Conservation (phyloP, 495 filamentous ascomycete genomes). For the Podospora tetraspora region DNA sequence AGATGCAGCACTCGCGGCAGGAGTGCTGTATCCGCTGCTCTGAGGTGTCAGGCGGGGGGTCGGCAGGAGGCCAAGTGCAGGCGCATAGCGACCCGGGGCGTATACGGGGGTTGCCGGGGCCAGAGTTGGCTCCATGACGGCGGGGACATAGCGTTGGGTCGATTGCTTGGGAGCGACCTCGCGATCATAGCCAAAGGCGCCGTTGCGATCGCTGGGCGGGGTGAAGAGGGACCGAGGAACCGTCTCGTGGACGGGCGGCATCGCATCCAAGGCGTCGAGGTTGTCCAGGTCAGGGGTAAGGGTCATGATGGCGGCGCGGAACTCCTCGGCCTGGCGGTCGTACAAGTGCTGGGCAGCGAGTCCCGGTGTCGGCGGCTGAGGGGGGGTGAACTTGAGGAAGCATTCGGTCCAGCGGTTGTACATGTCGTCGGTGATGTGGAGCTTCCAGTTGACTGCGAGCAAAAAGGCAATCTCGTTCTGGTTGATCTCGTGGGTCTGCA, state of each 20-base stretch:
- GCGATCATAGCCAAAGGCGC: constrained; percentile 29
- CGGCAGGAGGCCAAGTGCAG: constrained; percentile 60
- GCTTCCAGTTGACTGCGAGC: constrained; percentile 82
- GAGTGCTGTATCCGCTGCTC: constrained; percentile 67
- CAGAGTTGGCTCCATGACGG: constrained; percentile 57
- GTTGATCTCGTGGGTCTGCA: constrained; percentile 88
- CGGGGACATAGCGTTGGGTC: constrained; percentile 41
- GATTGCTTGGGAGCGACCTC: constrained; percentile 42
- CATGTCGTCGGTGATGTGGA: constrained; percentile 81
- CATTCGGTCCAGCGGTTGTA: constrained; percentile 93
- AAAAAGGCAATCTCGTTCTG: constrained; percentile 94
- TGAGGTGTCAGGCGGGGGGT: constrained; percentile 82
- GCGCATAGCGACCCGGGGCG: constrained; percentile 43
- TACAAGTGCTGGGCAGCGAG: constrained; percentile 36
- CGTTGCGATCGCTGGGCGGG: constrained; percentile 24
- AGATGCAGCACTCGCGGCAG: constrained; percentile 75
- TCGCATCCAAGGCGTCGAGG: constrained; percentile 44
- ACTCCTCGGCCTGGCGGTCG: constrained; percentile 51
- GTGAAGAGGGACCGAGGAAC: constrained; percentile 32
- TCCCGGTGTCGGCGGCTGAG: constrained; percentile 55
- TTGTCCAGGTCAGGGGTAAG: constrained; percentile 72
- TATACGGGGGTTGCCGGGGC: constrained; percentile 50
- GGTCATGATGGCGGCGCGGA: constrained; percentile 70
- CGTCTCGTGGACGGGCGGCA: constrained; percentile 22
- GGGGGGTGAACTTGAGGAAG: constrained; percentile 76